These are phyloP conservation scores for Cryptosporidium sp. DNA, from an alignment of 169 alveolate genomes.

Conservation along the genomic window DNA sequence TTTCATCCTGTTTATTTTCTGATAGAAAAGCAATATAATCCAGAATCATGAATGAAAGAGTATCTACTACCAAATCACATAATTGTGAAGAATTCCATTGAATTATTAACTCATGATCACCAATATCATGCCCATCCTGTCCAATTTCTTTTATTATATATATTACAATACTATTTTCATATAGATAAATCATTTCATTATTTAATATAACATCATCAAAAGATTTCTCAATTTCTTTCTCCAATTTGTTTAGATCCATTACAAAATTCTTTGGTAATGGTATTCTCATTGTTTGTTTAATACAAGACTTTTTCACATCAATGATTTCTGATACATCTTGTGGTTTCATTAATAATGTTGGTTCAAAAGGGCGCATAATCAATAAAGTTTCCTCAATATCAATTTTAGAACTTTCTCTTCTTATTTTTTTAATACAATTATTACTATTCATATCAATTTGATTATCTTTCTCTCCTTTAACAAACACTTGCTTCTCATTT, in stretches of 20 bases:
- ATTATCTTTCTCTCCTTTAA: background rate
- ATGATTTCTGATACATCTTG: conserved; percentile 49
- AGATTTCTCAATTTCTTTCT: conserved; percentile 17
- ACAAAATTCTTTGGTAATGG: conserved; percentile 19
- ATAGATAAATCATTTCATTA: conserved; percentile 11
- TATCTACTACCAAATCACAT: conserved; percentile 50
- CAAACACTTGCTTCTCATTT: background rate
- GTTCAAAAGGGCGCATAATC: conserved; percentile 63
- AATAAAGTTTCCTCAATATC: conserved; percentile 43
- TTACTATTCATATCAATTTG: background rate
- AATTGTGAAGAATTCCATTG: conserved; percentile 51
- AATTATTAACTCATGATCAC: conserved; percentile 38
- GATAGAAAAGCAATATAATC: conserved; percentile 23
- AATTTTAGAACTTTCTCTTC: background rate
- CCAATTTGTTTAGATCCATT: background rate
- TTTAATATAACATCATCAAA: conserved; percentile 35
- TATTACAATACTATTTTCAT: conserved; percentile 16
- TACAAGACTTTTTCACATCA: conserved; percentile 49
- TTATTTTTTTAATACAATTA: background rate
- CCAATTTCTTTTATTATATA: conserved; percentile 13
- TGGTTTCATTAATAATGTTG: conserved; percentile 35
- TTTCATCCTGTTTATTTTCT: background rate
- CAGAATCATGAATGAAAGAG: conserved; percentile 58
- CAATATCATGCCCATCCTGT: background rate
- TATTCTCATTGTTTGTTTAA: conserved; percentile 52